These are phyloP conservation scores for Penicillium sp. DNA, from an alignment of 2,329 filamentous ascomycete species.

Conservation along the genomic window DNA sequence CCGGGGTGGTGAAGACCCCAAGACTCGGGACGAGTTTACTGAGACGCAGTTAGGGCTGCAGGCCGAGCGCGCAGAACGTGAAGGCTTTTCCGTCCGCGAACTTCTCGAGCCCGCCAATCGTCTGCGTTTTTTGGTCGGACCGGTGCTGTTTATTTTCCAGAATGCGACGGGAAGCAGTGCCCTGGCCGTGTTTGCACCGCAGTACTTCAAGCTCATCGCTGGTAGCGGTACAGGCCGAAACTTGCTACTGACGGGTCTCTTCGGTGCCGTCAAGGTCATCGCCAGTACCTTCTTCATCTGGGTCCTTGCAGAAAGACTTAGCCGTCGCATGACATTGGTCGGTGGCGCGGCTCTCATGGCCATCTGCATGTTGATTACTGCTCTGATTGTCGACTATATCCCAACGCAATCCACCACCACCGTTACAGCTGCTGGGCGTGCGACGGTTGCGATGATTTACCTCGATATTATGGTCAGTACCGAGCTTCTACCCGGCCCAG, in stretches of 20 bases:
- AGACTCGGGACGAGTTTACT: slow-evolving; percentile 42
- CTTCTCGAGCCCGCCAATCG: slow-evolving; percentile 44
- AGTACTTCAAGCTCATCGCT: slow-evolving; percentile 49
- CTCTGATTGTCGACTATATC: slow-evolving; percentile 41
- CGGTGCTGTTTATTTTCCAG: slow-evolving; percentile 45
- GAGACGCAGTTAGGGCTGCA: slow-evolving; percentile 47
- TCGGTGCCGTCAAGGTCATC: slow-evolving; percentile 48
- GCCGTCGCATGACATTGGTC: slow-evolving; percentile 47
- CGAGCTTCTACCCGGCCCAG: too few species aligned
- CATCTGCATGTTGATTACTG: slow-evolving; percentile 44
- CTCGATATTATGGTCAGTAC: slow-evolving; percentile 44
- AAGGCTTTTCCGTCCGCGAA: slow-evolving; percentile 41
- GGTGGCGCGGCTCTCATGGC: slow-evolving; percentile 38
- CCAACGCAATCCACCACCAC: slow-evolving; percentile 34
- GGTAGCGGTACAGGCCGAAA: slow-evolving; percentile 37
- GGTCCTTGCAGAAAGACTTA: slow-evolving; percentile 45
- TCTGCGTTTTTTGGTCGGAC: slow-evolving; percentile 38
- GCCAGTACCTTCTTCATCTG: slow-evolving; percentile 47
- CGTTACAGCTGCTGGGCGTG: slow-evolving; percentile 46
- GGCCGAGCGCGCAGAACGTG: slow-evolving; percentile 39
- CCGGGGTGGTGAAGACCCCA: slow-evolving; percentile 38
- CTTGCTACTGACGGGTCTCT: slow-evolving; percentile 47
- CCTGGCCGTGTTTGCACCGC: slow-evolving; percentile 48
- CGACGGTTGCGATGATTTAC: slow-evolving; percentile 50
- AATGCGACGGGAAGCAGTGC: slow-evolving; percentile 49